A percentile compares a stretch with the other conserved stretches of the same genome.
Conservation (phyloP, 2,329 filamentous ascomycete species). For the Rhynchosporium secalis region DNA sequence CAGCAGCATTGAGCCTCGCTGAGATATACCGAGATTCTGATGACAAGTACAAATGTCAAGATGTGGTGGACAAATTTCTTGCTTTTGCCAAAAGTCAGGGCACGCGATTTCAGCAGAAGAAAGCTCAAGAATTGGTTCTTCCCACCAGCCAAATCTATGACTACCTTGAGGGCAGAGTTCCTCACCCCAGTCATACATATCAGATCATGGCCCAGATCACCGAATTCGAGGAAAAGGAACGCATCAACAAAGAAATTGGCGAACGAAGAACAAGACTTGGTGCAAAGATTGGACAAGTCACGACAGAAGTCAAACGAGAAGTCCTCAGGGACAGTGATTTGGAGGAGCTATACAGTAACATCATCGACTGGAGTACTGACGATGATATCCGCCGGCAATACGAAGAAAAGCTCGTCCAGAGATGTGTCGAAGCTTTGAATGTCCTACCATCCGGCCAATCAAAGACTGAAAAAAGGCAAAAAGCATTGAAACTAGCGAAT, state of each 20-base stretch:
- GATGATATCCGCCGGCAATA: slow-evolving; percentile 81
- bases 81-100: slow-evolving; percentile 73
- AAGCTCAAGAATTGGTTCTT: slow-evolving; percentile 73
- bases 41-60: slow-evolving; percentile 62
- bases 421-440: slow-evolving; percentile 75
- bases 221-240: slow-evolving; percentile 83
- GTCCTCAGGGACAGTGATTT: slow-evolving; percentile 74
- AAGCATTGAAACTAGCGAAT: slow-evolving; percentile 74
- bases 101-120: slow-evolving; percentile 70
- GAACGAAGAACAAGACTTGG: slow-evolving; percentile 86
- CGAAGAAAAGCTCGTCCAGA: slow-evolving; percentile 84
- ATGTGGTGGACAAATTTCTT: slow-evolving; percentile 77
- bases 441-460: slow-evolving; percentile 62
- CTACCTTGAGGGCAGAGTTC: slow-evolving; percentile 79
- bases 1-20: slow-evolving; percentile 71
- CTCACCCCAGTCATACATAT: slow-evolving; percentile 78
- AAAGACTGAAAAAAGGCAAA: slow-evolving; percentile 69
- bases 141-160: slow-evolving; percentile 80
- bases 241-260: slow-evolving; percentile 85
- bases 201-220: slow-evolving; percentile 78
- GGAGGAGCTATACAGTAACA: slow-evolving; percentile 75
- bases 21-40: slow-evolving; percentile 70
- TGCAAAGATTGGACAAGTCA: slow-evolving; percentile 80
- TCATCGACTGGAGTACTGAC: slow-evolving; percentile 88
- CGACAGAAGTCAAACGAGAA: slow-evolving; percentile 82